These are phyloP conservation scores for Fusarium pseudocircinatum DNA, from an alignment of 2,329 filamentous ascomycete species.

Conservation along the genomic window DNA sequence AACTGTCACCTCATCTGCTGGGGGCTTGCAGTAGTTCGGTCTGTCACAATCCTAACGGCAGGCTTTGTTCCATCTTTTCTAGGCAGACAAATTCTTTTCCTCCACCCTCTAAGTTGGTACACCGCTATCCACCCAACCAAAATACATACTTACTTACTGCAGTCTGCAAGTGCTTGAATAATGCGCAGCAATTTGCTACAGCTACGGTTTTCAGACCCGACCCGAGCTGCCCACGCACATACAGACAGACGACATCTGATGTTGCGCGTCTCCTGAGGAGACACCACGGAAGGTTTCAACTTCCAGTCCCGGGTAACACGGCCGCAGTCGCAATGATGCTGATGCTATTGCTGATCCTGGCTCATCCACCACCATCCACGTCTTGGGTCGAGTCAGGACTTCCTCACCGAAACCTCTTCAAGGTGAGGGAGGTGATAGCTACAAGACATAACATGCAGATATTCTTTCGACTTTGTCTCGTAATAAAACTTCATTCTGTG, in stretches of 20 bases:
- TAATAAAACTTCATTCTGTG: background rate
- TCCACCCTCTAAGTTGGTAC: slow-evolving; percentile 3
- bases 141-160: background rate
- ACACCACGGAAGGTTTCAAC: slow-evolving; percentile 3
- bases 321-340: background rate
- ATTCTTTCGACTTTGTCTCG: background rate
- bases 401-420: slow-evolving; percentile 33
- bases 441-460: background rate
- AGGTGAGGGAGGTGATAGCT: background rate
- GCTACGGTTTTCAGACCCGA: background rate
- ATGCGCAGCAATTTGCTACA: slow-evolving; percentile 15
- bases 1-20: slow-evolving; percentile 8
- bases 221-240: background rate
- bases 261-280: slow-evolving; percentile 21
- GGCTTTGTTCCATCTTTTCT: slow-evolving; percentile 24
- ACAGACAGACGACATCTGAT: slow-evolving; percentile 19
- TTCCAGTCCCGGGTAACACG: slow-evolving; percentile 18
- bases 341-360: background rate
- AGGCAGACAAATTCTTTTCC: slow-evolving; percentile 40
- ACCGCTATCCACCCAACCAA: slow-evolving; percentile 5
- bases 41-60: background rate
- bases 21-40: slow-evolving; percentile 36
- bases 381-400: slow-evolving; percentile 17
- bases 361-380: slow-evolving; percentile 5
- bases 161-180: slow-evolving; percentile 2